phyloP scores from a whole-genome alignment of 345 rosid species.

The Citrus hindsii region DNA sequence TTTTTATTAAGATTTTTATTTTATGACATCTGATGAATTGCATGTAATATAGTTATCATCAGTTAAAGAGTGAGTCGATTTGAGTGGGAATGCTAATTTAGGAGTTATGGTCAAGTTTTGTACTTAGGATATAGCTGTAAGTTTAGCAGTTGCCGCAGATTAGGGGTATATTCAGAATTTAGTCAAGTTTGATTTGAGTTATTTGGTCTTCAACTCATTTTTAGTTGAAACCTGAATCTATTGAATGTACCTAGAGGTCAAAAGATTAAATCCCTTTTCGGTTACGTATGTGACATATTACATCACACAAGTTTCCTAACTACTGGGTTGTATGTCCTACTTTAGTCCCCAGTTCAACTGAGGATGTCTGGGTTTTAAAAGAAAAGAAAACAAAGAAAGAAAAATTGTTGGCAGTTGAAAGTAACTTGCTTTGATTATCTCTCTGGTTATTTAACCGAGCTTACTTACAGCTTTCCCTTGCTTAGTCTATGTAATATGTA shows the following conservation, averaged over 20 bases:
- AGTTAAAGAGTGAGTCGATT: neutral
- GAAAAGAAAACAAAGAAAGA: neutral
- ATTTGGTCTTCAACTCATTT: neutral
- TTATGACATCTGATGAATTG: neutral
- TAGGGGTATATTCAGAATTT: neutral
- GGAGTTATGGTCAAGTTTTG: neutral
- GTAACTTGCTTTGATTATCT: neutral
- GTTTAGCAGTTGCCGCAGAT: neutral
- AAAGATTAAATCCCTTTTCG: neutral
- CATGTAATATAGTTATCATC: neutral
- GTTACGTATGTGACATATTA: neutral
- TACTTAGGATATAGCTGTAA: neutral
- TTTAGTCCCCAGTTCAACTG: neutral
- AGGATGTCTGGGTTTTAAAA: neutral
- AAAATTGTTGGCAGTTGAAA: neutral
- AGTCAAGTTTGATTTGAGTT: neutral
- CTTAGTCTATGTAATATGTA: neutral
- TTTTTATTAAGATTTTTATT: neutral
- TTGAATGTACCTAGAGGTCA: neutral
- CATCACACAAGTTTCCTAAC: neutral
- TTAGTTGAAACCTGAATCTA: neutral
- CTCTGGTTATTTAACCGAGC: neutral
- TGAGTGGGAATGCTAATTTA: neutral
- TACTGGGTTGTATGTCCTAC: neutral
- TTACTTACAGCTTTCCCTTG: neutral